These are phyloP conservation scores for Aspergillus fijiensis DNA, from an alignment of 2,329 filamentous ascomycete genomes.

Conservation along the genomic window DNA sequence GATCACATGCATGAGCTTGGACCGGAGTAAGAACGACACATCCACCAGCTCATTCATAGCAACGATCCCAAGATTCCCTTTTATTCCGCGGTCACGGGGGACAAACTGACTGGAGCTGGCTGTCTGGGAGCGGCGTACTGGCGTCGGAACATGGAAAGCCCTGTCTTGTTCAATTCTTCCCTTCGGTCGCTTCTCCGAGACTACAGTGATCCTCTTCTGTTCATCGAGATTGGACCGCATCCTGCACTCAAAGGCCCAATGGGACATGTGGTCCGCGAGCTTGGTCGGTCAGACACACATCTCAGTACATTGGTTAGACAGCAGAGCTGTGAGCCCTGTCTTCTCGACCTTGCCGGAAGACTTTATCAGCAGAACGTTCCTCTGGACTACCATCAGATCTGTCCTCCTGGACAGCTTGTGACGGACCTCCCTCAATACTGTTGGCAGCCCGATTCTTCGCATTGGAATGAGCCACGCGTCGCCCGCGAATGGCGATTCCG, in stretches of 20 bases:
- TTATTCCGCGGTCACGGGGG: background rate
- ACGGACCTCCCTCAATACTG: constrained; percentile 24
- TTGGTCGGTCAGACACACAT: constrained; percentile 2
- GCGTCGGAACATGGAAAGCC: constrained; percentile 1
- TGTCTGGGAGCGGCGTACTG: background rate
- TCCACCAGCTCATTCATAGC: background rate
- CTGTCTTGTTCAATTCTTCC: background rate
- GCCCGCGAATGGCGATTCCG: constrained; percentile 23
- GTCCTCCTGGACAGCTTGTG: constrained; percentile 8
- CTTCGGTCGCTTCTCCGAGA: background rate
- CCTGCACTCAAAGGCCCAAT: constrained; percentile 36
- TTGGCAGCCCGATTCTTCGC: constrained; percentile 22
- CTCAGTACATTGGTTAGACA: constrained; percentile 9
- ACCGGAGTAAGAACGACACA: background rate
- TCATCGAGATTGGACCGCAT: constrained; percentile 38
- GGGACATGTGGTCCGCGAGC: constrained; percentile 11
- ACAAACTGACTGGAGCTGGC: background rate
- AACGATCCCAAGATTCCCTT: background rate
- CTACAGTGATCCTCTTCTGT: too few species aligned
- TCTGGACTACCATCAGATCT: constrained; percentile 4
- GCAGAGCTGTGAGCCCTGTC: constrained; percentile 3
- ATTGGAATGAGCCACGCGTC: constrained; percentile 23
- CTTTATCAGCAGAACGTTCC: constrained; percentile 4
- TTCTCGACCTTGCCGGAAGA: background rate
- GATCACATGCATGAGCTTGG: constrained; percentile 1